Evolutionary conservation across 2,329 filamentous ascomycete species (phyloP).

Genomic region (Chaetomium olivaceum): DNA sequence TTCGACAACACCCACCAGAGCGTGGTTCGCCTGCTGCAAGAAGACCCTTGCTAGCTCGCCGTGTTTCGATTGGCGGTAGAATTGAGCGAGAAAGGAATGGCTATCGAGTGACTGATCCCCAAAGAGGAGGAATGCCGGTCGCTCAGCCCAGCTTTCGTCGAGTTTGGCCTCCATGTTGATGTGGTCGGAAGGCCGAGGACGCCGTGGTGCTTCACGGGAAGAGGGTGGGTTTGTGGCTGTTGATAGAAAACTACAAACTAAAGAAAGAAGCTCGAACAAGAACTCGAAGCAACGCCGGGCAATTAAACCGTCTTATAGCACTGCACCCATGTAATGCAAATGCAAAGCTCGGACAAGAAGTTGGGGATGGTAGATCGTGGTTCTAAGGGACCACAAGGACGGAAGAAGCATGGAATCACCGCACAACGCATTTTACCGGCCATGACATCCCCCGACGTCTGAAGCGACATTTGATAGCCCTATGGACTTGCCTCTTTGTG

Average conservation of each 20-base stretch:
- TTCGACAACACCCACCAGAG: constrained; percentile 61
- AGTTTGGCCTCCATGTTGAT: constrained; percentile 40
- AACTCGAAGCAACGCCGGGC: background rate
- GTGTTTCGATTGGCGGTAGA: constrained; percentile 48
- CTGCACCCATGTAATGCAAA: background rate
- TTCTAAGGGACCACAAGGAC: background rate
- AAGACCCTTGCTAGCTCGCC: constrained; percentile 61
- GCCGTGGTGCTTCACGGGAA: background rate
- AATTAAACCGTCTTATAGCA: background rate
- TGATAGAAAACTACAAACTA: background rate
- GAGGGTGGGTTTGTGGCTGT: background rate
- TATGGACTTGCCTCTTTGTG: background rate
- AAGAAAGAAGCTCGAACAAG: background rate
- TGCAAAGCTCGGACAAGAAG: constrained; percentile 7
- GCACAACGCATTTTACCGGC: background rate
- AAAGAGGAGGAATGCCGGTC: constrained; percentile 62
- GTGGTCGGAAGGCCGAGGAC: constrained; percentile 26
- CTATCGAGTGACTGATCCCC: constrained; percentile 72
- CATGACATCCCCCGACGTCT: background rate
- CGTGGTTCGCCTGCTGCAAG: constrained; percentile 58
- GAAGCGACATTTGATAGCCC: background rate
- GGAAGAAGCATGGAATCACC: background rate
- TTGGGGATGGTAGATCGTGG: constrained; percentile 10
- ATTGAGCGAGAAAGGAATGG: constrained; percentile 60
- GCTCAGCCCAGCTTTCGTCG: constrained; percentile 32